phyloP scores from a whole-genome alignment of 805 yeast species.

The Nakazawaea anatomiae region DNA sequence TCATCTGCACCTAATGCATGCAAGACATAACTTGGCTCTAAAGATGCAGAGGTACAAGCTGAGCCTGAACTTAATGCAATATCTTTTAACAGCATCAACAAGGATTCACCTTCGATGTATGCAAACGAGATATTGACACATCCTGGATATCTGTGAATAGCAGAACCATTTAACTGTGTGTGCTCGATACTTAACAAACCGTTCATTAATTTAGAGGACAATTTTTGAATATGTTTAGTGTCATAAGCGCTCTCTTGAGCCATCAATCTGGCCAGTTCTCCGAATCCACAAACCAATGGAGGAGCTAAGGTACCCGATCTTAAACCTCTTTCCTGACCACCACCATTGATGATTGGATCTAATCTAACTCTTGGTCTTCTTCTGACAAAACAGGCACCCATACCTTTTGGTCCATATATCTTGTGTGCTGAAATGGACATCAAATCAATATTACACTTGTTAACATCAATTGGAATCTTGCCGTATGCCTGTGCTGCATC shows the following conservation, averaged over 20 bases:
- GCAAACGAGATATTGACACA: conserved; percentile 97
- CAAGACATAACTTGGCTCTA: conserved; percentile 95
- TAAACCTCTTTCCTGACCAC: conserved; percentile 98
- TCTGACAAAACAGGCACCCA: conserved; percentile 92
- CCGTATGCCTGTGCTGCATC: conserved; percentile 98
- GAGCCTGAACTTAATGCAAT: conserved; percentile 95
- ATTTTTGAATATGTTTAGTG: conserved; percentile 55
- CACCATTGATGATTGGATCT: conserved; percentile 93
- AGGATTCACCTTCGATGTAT: conserved; percentile 95
- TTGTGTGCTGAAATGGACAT: conserved; percentile 94
- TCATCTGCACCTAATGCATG: conserved; percentile 98
- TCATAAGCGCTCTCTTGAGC: conserved; percentile 69
- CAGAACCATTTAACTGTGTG: conserved; percentile 85
- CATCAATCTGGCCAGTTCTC: conserved; percentile 92
- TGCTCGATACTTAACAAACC: conserved; percentile 80
- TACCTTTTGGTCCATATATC: conserved; percentile 96
- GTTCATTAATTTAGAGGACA: conserved; percentile 67
- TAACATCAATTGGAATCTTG: conserved; percentile 87
- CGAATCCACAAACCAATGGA: conserved; percentile 93
- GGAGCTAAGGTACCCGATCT: conserved; percentile 97
- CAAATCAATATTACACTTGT: conserved; percentile 86
- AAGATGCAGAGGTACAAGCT: conserved; percentile 97
- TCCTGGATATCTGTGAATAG: conserved; percentile 72
- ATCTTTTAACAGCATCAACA: conserved; percentile 95
- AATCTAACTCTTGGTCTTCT: conserved; percentile 98